These are phyloP conservation scores for Aurantiochytrium sp. DNA, from an alignment of 108 stramenopile genomes.

Conservation along the genomic window DNA sequence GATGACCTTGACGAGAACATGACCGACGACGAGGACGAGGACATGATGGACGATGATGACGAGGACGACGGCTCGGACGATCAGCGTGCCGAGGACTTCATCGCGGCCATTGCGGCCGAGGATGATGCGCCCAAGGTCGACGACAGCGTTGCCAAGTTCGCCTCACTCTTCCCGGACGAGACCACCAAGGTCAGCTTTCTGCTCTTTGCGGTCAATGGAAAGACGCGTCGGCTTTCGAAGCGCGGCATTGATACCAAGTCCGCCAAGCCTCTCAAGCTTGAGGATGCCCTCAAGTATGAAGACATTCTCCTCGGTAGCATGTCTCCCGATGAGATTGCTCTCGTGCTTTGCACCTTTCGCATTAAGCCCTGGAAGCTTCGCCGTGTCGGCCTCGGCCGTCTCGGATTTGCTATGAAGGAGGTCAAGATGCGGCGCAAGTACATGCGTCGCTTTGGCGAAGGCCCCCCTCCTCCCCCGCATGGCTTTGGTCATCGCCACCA, in stretches of 20 bases:
- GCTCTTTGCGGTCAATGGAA: not conserved
- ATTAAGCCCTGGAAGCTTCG: not conserved
- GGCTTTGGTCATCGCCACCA: not conserved
- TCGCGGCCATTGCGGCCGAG: not conserved
- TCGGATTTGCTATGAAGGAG: not conserved
- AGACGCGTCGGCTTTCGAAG: not conserved
- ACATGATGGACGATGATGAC: not conserved
- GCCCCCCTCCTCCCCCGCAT: not conserved
- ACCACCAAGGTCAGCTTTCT: not conserved
- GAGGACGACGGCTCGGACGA: not conserved
- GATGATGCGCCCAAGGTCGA: not conserved
- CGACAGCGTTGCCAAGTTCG: not conserved
- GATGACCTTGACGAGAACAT: not conserved
- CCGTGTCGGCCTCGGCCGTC: not conserved
- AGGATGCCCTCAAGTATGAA: not conserved
- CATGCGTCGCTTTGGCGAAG: not conserved
- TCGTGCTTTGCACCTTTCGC: not conserved
- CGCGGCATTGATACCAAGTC: not conserved
- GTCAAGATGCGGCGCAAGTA: not conserved
- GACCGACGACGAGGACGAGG: not conserved
- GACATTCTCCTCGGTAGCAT: not conserved
- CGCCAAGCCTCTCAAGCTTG: not conserved
- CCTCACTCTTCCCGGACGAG: not conserved
- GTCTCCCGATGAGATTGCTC: not conserved
- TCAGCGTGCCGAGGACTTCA: not conserved